phyloP scores from a whole-genome alignment of 1,139 yeast species.

The Blastobotrys malaysiensis region DNA sequence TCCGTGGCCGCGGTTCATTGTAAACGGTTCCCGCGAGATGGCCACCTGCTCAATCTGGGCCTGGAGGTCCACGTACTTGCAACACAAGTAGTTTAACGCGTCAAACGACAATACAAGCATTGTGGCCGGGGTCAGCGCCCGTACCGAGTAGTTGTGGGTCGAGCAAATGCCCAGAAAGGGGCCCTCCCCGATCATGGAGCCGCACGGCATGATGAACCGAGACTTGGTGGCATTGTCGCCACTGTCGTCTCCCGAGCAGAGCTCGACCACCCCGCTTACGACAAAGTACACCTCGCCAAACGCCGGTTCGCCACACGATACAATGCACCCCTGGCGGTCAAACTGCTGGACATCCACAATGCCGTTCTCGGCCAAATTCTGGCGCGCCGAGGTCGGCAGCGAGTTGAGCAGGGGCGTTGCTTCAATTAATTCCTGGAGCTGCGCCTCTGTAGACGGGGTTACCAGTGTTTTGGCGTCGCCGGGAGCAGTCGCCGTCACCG shows the following conservation, averaged over 20 bases:
- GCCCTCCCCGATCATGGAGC: slow-evolving; percentile 74
- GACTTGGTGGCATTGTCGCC: slow-evolving; percentile 26
- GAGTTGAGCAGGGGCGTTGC: slow-evolving; percentile 6
- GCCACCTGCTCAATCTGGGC: slow-evolving; percentile 61
- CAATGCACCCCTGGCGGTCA: background rate
- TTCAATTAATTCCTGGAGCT: slow-evolving; percentile 1
- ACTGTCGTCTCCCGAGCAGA: slow-evolving; percentile 30
- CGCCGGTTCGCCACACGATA: slow-evolving; percentile 37
- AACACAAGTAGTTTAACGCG: slow-evolving; percentile 48
- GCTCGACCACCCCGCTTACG: slow-evolving; percentile 66
- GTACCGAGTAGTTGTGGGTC: slow-evolving; percentile 54
- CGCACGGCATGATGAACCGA: slow-evolving; percentile 55
- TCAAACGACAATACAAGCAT: slow-evolving; percentile 54
- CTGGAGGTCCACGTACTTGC: slow-evolving; percentile 51
- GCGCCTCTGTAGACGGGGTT: background rate
- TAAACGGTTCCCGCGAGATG: slow-evolving; percentile 1
- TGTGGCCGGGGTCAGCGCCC: slow-evolving; percentile 56
- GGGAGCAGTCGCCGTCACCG: too few relatives aligned
- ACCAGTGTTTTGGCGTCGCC: too few relatives aligned
- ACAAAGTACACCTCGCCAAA: slow-evolving; percentile 65
- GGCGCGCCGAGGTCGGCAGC: slow-evolving; percentile 9
- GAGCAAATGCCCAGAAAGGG: slow-evolving; percentile 53
- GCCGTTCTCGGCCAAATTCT: slow-evolving; percentile 2
- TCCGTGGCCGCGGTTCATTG: background rate
- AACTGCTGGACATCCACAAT: background rate